Base-by-base conservation (phyloP, 202 grass and related monocot species). In the Tripidium arundinaceum region DNA sequence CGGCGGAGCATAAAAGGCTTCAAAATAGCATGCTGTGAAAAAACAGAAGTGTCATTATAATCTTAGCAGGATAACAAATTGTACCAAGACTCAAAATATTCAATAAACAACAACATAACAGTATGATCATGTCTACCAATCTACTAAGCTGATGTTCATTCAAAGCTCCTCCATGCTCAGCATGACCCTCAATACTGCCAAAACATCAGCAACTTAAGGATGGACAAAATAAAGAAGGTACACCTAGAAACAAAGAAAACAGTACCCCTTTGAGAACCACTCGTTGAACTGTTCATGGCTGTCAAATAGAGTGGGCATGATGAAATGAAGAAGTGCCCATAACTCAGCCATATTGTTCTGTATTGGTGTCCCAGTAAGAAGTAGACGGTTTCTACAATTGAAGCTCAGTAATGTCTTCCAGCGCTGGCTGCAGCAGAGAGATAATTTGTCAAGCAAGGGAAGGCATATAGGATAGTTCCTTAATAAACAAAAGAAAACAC, bases 321-420 rank as follows among this genome's bases (percentile, higher is more conserved):
- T 99, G 77, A 99, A 99, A 85, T 99, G 97, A 83, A 99, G 97
- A 83, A 99, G 90, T n/a, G 97, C 97, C 97, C 97, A 99, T 76
- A 99, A 69, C 78, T 99, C 97, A 81, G 97, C 92, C 97, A 99
- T 99, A 72, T 96, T 99, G 77, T 99, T 99, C 65, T 99, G 97
- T 85, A 99, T 93, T 40, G 97, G 97, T 76, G 97, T 99, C 49
- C 97, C 97, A 78, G 97, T 93, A 73, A 99, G 90, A 87, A 99
- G 97, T 79, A 99, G 88, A 37, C 97, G 93, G 68, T 99, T 99
- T 86, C 97, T 93, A 87, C 97, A 99, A 79, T 96, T 99, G 83
- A 99, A 99, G 66, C 88, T 91, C 78, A 99, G 89, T 82, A 99
- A 92, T 29, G 92, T 99, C 72, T 89, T 96, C 97, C 97, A 99